Evolutionary conservation across 805 yeast species (phyloP).

Genomic region (Isabelozyma heimii): DNA sequence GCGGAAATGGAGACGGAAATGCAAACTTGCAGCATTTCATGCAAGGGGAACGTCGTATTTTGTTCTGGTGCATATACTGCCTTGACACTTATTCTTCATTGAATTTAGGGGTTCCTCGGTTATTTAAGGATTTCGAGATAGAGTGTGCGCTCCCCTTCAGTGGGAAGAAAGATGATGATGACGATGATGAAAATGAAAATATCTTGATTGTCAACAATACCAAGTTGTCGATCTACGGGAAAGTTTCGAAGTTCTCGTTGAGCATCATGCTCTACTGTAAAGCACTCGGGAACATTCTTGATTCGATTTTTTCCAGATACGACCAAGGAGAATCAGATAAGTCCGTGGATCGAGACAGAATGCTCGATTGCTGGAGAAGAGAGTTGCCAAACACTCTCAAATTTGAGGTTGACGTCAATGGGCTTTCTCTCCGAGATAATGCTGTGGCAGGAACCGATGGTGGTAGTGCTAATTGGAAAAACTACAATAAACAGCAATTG

Average conservation of each 20-base stretch:
- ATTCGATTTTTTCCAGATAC: constrained; percentile 64
- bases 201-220: constrained; percentile 59
- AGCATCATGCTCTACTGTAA: constrained; percentile 67
- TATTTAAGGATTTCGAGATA: constrained; percentile 75
- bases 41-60: constrained; percentile 77
- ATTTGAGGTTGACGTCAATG: constrained; percentile 64
- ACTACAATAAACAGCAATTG: constrained; percentile 44
- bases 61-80: constrained; percentile 82
- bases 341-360: constrained; percentile 50
- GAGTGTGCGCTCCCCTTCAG: constrained; percentile 82
- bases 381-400: constrained; percentile 60
- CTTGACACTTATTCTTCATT: constrained; percentile 74
- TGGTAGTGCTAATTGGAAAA: constrained; percentile 17
- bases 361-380: constrained; percentile 75
- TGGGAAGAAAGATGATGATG: constrained; percentile 35
- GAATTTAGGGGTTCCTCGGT: constrained; percentile 78
- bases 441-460: constrained; percentile 8
- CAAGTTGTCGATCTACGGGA: constrained; percentile 63
- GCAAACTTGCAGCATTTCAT: constrained; percentile 56
- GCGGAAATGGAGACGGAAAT: constrained; percentile 17
- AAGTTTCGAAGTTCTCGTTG: constrained; percentile 61
- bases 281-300: constrained; percentile 71
- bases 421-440: constrained; percentile 38
- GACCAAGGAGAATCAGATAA: constrained; percentile 26
- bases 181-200: constrained; percentile 48